Evolutionary conservation across 2,329 filamentous ascomycete genomes (phyloP), one percentile per base, ranked within the genome.

Genomic region (Anthostomella pinea): DNA sequence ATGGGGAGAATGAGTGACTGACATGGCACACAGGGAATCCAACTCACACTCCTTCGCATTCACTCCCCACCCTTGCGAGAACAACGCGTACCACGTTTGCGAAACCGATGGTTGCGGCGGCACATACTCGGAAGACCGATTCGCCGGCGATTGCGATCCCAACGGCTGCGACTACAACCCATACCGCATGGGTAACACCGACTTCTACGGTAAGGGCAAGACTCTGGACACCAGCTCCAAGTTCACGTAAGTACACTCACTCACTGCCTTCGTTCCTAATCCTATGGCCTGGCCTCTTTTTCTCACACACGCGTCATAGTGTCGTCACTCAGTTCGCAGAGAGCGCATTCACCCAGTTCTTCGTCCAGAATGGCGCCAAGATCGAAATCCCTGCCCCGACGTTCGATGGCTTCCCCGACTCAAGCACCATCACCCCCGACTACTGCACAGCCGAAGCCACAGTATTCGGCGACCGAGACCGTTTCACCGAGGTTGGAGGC

Each of bases 111-210:
- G 48, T 15, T 77, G 71, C 45, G 73, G 73, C 45, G 75, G 69
- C 41, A 65, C 66, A 18, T 72, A 68, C 46, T 64, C 62, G 4
- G 53, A 58, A 31, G 64, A 72, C 53, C 75, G 77, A 49, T 81
- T 81, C 56, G 61, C 58, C 23, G 77, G 78, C 41, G 63, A 75
- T 39, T 83, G 80, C 57, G 80, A 83, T 57, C 72, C 77, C 49
- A 76, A 81, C 52, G 79, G 79, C 24, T 84, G 80, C 49, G 79
- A 82, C 57, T 82, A 77, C 69, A 81, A 81, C 69, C 65, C 73
- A n/a, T 83, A 73, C 72, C 76, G 79, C 53, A 70, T 79, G 67
- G 80, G 79, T 39, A 69, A 75, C 58, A 63, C 64, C 20, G 62
- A 67, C 60, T 83, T 81, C 68, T 83, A 75, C 63, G 79, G 79